These are phyloP conservation scores for Cytospora leucostoma DNA, from an alignment of 2,329 filamentous ascomycete species.

Conservation along the genomic window DNA sequence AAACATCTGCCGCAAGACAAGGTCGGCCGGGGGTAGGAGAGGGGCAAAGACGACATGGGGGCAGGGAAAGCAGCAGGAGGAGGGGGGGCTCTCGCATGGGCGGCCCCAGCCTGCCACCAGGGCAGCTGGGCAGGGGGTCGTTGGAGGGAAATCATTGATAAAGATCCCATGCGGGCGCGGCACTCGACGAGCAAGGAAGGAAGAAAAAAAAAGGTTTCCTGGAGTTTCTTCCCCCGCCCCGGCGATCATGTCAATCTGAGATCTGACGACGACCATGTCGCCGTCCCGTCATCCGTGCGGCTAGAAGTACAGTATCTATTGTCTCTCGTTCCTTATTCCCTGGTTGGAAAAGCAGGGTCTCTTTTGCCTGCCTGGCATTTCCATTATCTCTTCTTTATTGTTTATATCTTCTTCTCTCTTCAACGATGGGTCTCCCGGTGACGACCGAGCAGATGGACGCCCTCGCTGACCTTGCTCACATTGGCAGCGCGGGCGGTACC, in stretches of 20 bases:
- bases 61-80: background rate
- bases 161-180: conserved; percentile 15
- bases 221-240: conserved; percentile 6
- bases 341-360: conserved; percentile 3
- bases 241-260: conserved; percentile 16
- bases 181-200: background rate
- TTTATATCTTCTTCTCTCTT: background rate
- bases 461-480: background rate
- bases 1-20: background rate
- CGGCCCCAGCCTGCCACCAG: background rate
- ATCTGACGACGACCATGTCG: conserved; percentile 18
- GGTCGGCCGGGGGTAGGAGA: no score
- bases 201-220: conserved; percentile 10
- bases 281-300: conserved; percentile 16
- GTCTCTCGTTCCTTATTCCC: background rate
- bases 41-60: no score
- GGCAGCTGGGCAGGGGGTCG: background rate
- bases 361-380: background rate
- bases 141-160: conserved; percentile 1
- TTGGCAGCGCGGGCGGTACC: background rate
- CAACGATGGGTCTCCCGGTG: background rate
- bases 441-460: background rate
- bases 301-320: conserved; percentile 2
- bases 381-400: background rate
- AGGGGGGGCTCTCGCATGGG: background rate